Base-by-base conservation (phyloP, 75 land plant genomes). In the Adiantum capillusveneris region DNA sequence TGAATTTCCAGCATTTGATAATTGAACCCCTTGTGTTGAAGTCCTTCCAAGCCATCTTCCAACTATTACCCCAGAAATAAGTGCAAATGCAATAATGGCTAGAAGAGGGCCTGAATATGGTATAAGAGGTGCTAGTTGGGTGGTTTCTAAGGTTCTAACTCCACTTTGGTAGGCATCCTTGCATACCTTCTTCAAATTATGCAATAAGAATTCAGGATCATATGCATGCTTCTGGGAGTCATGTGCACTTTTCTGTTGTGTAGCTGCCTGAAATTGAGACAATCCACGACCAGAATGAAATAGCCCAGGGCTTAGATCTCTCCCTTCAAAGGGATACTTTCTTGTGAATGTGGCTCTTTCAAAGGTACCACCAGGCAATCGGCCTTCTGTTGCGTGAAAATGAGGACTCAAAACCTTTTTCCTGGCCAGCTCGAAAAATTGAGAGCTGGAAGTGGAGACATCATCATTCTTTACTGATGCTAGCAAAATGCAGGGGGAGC, bases 61-160 rank as follows among this genome's bases (percentile, higher is more conserved):
- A 64, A 84, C 75, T n/a, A 63, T 57, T n/a, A 84, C 74, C 29
- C 88, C 92, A 36, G 73, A 64, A 48, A 84, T 74, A 69, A 86
- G 80, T 28, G 84, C 80, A 41, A 84, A 80, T 20, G 61, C 90
- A 60, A 84, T 80, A 20, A 83, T 52, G 11, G 88, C 87, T 26
- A 69, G 45, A 17, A 84, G 42, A 31, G 54, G 73, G 20, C 78
- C 57, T 21, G 75, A 77, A 6, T 80, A 37, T 0, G 74, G 77
- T 29, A 80, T 26, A 62, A 64, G 84, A 22, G 90, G 59, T 9
- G 90, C 62, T 29, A 42, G 24, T 26, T 17, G 26, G 36, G 27
- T 53, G 55, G 16, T 26, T 53, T 12, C 25, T 24, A 41, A 31
- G 25, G 24, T 29, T 13, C 25, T 7, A 9, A 30, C 31, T 22